phyloP scores from a whole-genome alignment of 2,329 filamentous ascomycete genomes.

The Triangularia setosa region DNA sequence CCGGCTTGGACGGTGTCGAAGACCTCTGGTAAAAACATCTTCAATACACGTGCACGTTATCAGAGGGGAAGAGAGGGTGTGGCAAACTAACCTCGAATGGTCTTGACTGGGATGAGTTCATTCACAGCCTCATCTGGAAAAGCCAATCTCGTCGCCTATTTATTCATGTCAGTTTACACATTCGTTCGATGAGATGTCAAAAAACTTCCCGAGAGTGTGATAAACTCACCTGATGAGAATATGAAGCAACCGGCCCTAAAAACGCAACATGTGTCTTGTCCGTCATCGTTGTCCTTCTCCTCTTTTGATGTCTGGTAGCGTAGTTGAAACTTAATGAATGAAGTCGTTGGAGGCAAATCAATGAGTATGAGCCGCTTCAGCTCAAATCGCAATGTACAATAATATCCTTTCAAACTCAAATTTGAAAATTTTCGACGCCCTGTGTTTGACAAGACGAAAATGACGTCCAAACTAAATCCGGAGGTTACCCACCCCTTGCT shows the following conservation, averaged over 20 bases:
- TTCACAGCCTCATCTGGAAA: slow-evolving; percentile 41
- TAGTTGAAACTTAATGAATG: too few relatives aligned
- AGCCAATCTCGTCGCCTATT: slow-evolving; percentile 33
- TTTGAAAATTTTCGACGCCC: background rate
- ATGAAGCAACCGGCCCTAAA: slow-evolving; percentile 26
- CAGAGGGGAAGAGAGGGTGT: background rate
- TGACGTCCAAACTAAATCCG: background rate
- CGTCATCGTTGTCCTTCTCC: background rate
- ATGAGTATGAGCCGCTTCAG: too few relatives aligned
- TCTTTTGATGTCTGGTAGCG: background rate
- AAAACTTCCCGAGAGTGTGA: background rate
- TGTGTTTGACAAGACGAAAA: background rate
- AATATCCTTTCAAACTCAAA: background rate
- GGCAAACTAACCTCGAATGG: slow-evolving; percentile 41
- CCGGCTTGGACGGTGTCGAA: slow-evolving; percentile 73
- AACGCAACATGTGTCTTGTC: slow-evolving; percentile 22
- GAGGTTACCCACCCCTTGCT: background rate
- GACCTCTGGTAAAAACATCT: slow-evolving; percentile 53
- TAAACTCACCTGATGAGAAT: slow-evolving; percentile 27
- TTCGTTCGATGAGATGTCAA: too few relatives aligned
- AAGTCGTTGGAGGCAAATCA: too few relatives aligned
- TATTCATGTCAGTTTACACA: too few relatives aligned
- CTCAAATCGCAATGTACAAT: too few relatives aligned
- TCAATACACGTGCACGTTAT: background rate
- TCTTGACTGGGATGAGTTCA: slow-evolving; percentile 47